Evolutionary conservation across 1,284 basidiomycete genomes (phyloP), one percentile per base, ranked within the genome.

Genomic region (Pterulicium gracile): DNA sequence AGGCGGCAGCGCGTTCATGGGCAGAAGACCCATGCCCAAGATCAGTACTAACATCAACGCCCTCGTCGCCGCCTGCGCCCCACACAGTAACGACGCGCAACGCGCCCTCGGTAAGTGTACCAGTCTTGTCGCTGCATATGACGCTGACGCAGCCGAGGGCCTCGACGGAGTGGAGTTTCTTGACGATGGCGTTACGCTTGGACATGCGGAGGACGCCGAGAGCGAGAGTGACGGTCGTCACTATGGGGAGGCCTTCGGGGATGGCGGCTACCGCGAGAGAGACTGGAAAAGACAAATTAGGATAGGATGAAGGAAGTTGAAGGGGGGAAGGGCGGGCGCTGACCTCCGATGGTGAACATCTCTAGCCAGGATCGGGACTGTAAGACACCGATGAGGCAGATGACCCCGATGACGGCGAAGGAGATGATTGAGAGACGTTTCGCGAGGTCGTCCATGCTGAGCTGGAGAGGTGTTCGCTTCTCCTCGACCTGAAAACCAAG

Each of bases 301-400:
- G 1, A 46, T 48, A n/a, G 43, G 5, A 24, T 7, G 24, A 17
- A 41, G 24, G 23, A 36, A 43, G 22, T 22, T 15, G 24, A 51
- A 46, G 21, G 32, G n/a, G n/a, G 34, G 24, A 35, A 23, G 48
- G 23, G 18, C 42, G 2, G 35, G 20, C 40, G 62, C 75, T 45
- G 57, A 91, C 90, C 90, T 69, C 94, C 94, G 53, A 98, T 97
- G 7, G 94, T 98, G 58, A 98, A 98, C 95, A 98, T 97, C 45
- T 97, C 94, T 7, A 98, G 67, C 92, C 92, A 96, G 12, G 85
- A 77, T n/a, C 93, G 73, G 22, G 77, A 70, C 60, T 98, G 94
- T 52, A 83, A 68, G 3, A 95, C 77, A 3, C 95, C 95, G 53
- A 98, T 83, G 46, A 98, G 64, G 60, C 90, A 91, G 49, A 98